Conservation (phyloP, 306 rosid species). For the Glycine soja region DNA sequence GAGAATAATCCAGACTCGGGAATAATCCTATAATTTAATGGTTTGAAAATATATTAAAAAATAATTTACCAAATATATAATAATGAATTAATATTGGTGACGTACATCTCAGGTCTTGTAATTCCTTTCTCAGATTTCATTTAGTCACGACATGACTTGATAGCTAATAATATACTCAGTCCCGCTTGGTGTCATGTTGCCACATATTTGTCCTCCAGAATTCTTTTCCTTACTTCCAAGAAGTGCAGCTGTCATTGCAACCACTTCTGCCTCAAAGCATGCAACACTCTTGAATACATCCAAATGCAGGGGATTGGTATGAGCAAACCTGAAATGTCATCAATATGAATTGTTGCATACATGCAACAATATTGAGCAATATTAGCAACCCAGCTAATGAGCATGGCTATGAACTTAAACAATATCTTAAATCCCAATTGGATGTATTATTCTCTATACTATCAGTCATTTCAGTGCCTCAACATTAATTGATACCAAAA, state of each 20-base stretch:
- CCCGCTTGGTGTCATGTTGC: conserved; percentile 99
- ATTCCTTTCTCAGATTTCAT: conserved; percentile 87
- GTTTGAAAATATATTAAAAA: conserved; percentile 37
- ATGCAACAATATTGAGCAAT: conserved; percentile 10
- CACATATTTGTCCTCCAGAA: conserved; percentile 92
- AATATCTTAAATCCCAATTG: background rate
- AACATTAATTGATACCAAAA: conserved; percentile 23
- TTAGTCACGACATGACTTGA: conserved; percentile 92
- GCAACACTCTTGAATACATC: conserved; percentile 89
- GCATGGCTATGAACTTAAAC: conserved; percentile 33
- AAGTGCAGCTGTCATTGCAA: conserved; percentile 91
- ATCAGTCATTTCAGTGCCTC: conserved; percentile 29
- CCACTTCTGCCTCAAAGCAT: conserved; percentile 92
- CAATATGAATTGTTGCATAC: conserved; percentile 41
- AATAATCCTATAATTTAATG: conserved; percentile 71
- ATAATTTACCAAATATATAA: conserved; percentile 27
- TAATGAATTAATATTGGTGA: conserved; percentile 26
- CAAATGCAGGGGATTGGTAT: conserved; percentile 94
- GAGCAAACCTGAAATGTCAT: conserved; percentile 83
- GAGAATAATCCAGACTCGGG: conserved; percentile 67
- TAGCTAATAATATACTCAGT: conserved; percentile 94
- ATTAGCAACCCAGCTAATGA: conserved; percentile 21
- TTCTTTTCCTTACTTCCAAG: conserved; percentile 81
- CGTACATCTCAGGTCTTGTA: conserved; percentile 88
- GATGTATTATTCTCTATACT: no score